Conservation (phyloP, 2,329 filamentous ascomycete species). For the Penicillium carneum region DNA sequence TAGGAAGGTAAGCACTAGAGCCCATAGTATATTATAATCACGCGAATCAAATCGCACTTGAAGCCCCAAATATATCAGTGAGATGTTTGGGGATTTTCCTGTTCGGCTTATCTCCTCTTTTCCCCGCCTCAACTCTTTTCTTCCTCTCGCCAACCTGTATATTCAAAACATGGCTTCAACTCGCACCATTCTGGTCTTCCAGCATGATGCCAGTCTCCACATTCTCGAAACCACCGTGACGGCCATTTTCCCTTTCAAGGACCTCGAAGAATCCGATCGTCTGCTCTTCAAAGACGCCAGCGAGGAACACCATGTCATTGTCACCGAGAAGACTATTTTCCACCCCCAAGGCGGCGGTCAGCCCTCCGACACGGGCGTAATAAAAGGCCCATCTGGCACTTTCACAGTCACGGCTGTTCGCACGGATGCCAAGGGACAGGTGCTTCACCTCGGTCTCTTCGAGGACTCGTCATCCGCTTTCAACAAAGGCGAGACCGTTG, state of each 20-base stretch:
- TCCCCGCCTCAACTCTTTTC: neutral
- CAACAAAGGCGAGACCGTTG: conserved; percentile 53
- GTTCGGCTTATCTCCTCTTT: neutral
- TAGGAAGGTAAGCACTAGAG: too few relatives aligned
- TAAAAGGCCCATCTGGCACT: conserved; percentile 48
- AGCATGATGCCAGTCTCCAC: conserved; percentile 52
- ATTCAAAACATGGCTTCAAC: neutral
- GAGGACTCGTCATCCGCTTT: conserved; percentile 35
- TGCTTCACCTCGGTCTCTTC: conserved; percentile 72
- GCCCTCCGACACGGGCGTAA: conserved; percentile 70
- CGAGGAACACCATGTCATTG: conserved; percentile 63
- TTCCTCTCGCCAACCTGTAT: neutral
- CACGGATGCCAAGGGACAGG: conserved; percentile 61
- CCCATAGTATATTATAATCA: neutral
- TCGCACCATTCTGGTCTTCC: conserved; percentile 40
- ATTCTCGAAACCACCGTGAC: conserved; percentile 56
- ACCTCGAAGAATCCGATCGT: conserved; percentile 61
- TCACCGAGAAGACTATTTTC: conserved; percentile 73
- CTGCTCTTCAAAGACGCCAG: conserved; percentile 65
- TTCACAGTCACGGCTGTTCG: conserved; percentile 67
- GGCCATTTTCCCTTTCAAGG: conserved; percentile 58
- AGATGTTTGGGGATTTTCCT: too few relatives aligned
- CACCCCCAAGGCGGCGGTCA: conserved; percentile 78
- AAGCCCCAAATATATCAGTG: neutral
- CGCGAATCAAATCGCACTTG: neutral